phyloP scores from a whole-genome alignment of 2,329 filamentous ascomycete species.

The Aureobasidium lini region DNA sequence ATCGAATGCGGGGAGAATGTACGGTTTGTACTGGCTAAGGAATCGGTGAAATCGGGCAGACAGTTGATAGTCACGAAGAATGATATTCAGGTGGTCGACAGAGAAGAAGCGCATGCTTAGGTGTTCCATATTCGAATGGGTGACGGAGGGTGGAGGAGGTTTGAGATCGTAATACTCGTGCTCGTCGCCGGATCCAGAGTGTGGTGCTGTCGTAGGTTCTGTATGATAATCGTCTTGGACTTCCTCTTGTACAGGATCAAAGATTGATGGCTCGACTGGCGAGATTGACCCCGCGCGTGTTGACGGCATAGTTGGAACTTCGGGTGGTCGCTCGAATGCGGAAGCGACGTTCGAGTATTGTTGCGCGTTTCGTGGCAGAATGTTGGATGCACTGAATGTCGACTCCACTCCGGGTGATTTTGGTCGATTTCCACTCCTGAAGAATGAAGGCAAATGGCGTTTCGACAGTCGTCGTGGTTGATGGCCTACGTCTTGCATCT shows the following conservation, averaged over 20 bases:
- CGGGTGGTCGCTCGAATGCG: constrained; percentile 6
- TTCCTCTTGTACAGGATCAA: constrained; percentile 17
- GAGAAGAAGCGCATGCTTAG: constrained; percentile 36
- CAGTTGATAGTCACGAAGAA: constrained; percentile 31
- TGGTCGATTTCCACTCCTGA: background rate
- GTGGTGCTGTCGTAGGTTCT: constrained; percentile 21
- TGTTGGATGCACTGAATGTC: constrained; percentile 15
- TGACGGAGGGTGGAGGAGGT: constrained; percentile 30
- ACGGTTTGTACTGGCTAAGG: constrained; percentile 32
- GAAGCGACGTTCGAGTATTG: background rate
- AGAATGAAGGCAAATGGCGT: background rate
- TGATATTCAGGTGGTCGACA: constrained; percentile 34
- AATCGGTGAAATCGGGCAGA: constrained; percentile 32
- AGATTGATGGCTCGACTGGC: constrained; percentile 18
- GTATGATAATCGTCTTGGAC: constrained; percentile 8
- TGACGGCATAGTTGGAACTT: constrained; percentile 14
- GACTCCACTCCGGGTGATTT: constrained; percentile 3
- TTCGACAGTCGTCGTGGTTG: background rate
- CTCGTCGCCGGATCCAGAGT: constrained; percentile 19
- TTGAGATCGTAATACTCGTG: constrained; percentile 32
- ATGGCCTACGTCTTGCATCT: constrained; percentile 5
- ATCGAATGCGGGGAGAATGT: constrained; percentile 28
- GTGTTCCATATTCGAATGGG: constrained; percentile 28
- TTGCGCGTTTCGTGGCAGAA: background rate
- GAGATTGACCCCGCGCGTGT: constrained; percentile 1